Base-by-base conservation (phyloP, 306 rosid species). In the Citrullus mucosospermus region DNA sequence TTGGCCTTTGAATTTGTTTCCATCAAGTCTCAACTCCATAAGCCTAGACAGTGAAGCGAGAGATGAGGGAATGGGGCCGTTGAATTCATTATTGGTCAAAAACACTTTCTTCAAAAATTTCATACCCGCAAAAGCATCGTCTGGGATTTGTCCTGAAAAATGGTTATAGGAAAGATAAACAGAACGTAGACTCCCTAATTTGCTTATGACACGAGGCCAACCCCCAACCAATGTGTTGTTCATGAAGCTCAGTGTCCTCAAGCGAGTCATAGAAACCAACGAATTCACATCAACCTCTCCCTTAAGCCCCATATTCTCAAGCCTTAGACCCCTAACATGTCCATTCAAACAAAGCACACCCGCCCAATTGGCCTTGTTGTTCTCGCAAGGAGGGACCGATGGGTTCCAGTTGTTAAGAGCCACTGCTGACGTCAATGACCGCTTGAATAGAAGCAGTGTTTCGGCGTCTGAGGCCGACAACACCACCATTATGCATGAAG, bases 161-260 rank as follows among this genome's bases (percentile, higher is more conserved):
- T 90, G 97, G 38, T 95, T 95, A 34, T 80, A 85, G 4, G 97
- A 88, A 61, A 95, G 62, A 81, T 70, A 92, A 17, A 92, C 53
- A 6, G 96, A 83, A 72, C 82, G 88, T 57, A 95, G 56, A 50
- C 65, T 78, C 15, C 82, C 81, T 3, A 92, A 57, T 75, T 58
- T 51, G 58, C 78, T 86, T 1, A 95, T 6, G 36, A 81, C 60
- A 44, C 5, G 4, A 1, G 99, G 99, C 75, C 89, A 66, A 9
- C 90, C 80, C 17, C 99, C 99, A 13, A 56, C 81, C 73, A 95
- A 88, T 8, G 96, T 85, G 71, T 95, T 95, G 83, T 92, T 95
- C 99, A 88, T 90, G 56, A 95, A 77, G 87, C 96, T 88, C 8
- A 95, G 3, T 0, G 86, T 73, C 18, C 89, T 77, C 62, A 95